These are phyloP conservation scores for Lumnitzera racemosa DNA, from an alignment of 345 rosid genomes.

Conservation along the genomic window DNA sequence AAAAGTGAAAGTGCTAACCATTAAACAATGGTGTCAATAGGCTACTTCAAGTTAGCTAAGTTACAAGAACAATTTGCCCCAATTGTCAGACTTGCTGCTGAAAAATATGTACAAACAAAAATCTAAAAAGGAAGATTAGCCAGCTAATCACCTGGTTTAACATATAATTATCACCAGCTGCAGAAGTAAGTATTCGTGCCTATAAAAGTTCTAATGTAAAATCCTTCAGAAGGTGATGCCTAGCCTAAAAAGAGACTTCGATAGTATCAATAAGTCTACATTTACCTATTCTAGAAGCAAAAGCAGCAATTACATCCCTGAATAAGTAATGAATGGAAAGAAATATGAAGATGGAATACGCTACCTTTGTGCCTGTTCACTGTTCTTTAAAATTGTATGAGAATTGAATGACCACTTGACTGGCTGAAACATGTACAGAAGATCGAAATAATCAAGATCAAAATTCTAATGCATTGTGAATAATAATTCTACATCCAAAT, in stretches of 20 bases:
- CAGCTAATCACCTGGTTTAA: too few relatives aligned
- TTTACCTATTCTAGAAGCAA: neutral
- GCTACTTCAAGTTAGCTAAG: too few relatives aligned
- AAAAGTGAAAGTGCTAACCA: too few relatives aligned
- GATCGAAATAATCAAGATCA: neutral
- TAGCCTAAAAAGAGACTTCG: neutral
- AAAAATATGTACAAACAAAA: too few relatives aligned
- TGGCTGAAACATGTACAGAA: slow-evolving; percentile 45
- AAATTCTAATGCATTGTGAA: neutral
- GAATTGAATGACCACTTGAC: slow-evolving; percentile 86
- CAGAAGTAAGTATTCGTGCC: too few relatives aligned
- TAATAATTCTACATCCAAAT: neutral
- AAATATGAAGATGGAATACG: neutral
- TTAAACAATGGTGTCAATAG: too few relatives aligned
- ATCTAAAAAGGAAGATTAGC: too few relatives aligned
- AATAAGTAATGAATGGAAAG: neutral
- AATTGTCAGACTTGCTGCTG: too few relatives aligned
- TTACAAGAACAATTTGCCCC: too few relatives aligned
- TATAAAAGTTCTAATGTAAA: too few relatives aligned
- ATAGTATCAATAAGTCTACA: neutral
- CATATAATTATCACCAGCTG: too few relatives aligned
- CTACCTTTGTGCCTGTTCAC: slow-evolving; percentile 88
- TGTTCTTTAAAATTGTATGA: slow-evolving; percentile 66
- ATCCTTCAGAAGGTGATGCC: too few relatives aligned
- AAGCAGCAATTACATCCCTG: neutral